phyloP scores from a whole-genome alignment of 2,329 filamentous ascomycete species.

The Claviceps citrina region DNA sequence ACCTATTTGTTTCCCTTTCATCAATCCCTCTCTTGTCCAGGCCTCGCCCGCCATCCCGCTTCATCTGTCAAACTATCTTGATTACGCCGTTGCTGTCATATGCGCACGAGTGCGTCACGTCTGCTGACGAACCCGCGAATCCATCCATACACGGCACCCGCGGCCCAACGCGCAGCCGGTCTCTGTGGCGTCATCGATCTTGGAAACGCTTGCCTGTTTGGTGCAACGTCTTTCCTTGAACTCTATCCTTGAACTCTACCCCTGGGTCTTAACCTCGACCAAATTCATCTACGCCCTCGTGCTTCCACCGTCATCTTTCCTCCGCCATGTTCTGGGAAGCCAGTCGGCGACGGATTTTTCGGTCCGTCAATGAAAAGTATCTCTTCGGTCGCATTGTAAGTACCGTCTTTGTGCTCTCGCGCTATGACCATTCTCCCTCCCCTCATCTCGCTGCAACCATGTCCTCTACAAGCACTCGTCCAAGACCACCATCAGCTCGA shows the following conservation, averaged over 20 bases:
- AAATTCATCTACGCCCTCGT: background rate
- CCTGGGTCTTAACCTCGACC: background rate
- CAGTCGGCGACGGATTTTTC: constrained; percentile 43
- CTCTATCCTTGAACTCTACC: too few relatives aligned
- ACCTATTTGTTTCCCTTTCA: too few relatives aligned
- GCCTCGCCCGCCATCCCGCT: too few relatives aligned
- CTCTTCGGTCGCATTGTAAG: constrained; percentile 60
- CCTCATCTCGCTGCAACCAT: background rate
- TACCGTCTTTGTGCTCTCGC: constrained; percentile 11
- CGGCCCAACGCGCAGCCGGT: background rate
- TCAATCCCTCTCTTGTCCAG: too few relatives aligned
- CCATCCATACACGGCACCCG: background rate
- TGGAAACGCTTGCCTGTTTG: too few relatives aligned
- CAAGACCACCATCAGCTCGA: background rate
- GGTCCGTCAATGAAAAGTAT: constrained; percentile 49
- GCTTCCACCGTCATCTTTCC: background rate
- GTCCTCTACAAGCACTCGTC: background rate
- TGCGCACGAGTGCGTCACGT: background rate
- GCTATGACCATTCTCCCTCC: background rate
- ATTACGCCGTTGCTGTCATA: background rate
- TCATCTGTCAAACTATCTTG: too few relatives aligned
- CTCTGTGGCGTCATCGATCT: constrained; percentile 3
- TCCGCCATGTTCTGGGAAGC: constrained; percentile 42
- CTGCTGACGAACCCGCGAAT: background rate
- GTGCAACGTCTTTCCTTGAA: background rate